These are phyloP conservation scores for Asclepias syriaca DNA, from an alignment of 257 asterid species.

Conservation along the genomic window DNA sequence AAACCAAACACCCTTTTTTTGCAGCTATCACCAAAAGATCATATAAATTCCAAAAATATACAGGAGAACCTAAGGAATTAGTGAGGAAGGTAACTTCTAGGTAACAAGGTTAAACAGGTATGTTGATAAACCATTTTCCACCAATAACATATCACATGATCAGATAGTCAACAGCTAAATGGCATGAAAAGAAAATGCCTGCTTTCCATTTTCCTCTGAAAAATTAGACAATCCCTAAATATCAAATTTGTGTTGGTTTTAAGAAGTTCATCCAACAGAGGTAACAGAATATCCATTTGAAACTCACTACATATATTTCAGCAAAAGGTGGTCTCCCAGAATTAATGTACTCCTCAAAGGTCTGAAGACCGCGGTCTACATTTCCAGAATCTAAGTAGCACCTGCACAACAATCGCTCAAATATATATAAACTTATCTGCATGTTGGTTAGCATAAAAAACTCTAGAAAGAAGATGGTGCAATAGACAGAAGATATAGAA, in stretches of 20 bases:
- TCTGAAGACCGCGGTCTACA: constrained; percentile 59
- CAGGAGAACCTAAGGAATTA: neutral
- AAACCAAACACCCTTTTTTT: neutral
- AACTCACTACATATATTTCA: constrained; percentile 72
- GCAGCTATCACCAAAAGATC: neutral
- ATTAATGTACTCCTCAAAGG: constrained; percentile 69
- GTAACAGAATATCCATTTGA: constrained; percentile 15
- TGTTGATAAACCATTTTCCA: neutral
- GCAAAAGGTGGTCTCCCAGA: constrained; percentile 44
- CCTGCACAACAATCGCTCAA: constrained; percentile 33
- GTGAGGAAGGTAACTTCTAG: neutral
- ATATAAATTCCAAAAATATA: neutral
- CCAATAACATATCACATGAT: neutral
- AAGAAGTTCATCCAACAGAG: neutral
- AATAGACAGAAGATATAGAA: neutral
- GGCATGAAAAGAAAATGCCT: neutral
- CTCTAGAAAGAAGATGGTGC: neutral
- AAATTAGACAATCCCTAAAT: neutral
- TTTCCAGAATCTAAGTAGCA: constrained; percentile 74
- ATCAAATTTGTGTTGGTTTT: neutral
- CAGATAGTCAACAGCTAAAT: neutral
- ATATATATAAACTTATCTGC: neutral
- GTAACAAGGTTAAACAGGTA: neutral
- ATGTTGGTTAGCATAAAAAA: neutral
- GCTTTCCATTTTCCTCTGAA: neutral